phyloP scores from a whole-genome alignment of 257 asterid species.

The Solanum etuberosum region DNA sequence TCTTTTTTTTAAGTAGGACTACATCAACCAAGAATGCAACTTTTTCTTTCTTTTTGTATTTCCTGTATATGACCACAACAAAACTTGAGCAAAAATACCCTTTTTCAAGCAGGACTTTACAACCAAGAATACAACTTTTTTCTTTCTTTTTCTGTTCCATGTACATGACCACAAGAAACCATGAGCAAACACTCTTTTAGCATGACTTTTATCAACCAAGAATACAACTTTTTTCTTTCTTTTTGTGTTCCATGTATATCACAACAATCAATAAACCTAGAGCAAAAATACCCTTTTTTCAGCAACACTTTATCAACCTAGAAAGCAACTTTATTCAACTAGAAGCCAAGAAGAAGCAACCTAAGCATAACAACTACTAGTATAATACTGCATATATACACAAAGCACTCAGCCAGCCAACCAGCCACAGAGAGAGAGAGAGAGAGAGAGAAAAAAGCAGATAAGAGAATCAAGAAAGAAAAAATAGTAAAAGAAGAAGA shows the following conservation, averaged over 20 bases:
- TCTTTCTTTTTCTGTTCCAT: no score
- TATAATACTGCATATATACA: neutral
- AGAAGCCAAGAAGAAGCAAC: neutral
- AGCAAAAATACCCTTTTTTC: neutral
- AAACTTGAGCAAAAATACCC: neutral
- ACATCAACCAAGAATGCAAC: neutral
- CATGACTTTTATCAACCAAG: neutral
- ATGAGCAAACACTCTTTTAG: neutral
- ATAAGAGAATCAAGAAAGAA: neutral
- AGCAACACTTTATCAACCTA: neutral
- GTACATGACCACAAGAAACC: neutral
- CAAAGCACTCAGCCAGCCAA: neutral
- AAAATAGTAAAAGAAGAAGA: neutral
- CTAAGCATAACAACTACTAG: neutral
- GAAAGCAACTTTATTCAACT: neutral
- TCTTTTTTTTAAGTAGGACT: neutral
- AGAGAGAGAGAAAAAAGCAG: neutral
- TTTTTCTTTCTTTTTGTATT: neutral
- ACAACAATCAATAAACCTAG: neutral
- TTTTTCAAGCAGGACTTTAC: neutral
- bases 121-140: neutral
- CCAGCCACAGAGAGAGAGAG: neutral
- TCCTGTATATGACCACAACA: neutral
- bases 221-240: neutral
- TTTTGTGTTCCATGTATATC: neutral